Percentiles rank a stretch among this genome's conserved stretches.
Conservation (phyloP, 1,284 basidiomycete species). For the Inonotus obliquus region DNA sequence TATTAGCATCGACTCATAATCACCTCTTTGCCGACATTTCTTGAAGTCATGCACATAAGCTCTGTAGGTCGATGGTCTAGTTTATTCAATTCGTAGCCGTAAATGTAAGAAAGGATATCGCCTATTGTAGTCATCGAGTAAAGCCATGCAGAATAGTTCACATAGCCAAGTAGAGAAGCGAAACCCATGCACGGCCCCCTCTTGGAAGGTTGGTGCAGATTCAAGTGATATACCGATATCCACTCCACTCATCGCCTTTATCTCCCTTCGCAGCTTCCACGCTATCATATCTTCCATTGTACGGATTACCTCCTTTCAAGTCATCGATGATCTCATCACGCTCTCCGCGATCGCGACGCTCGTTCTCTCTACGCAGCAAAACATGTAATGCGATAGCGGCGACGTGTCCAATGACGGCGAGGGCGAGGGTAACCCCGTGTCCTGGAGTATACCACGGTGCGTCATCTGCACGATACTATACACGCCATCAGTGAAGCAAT, state of each 20-base stretch:
- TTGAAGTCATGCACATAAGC: too few species aligned
- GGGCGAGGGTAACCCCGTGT: slow-evolving; percentile 45
- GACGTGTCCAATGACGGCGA: slow-evolving; percentile 42
- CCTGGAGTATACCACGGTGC: slow-evolving; percentile 46
- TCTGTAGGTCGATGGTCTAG: too few species aligned
- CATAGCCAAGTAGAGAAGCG: too few species aligned
- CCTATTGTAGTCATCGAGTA: too few species aligned
- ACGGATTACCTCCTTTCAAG: slow-evolving; percentile 20
- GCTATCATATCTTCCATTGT: slow-evolving; percentile 37
- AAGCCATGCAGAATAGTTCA: too few species aligned
- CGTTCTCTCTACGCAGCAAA: slow-evolving; percentile 39
- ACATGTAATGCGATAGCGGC: slow-evolving; percentile 34
- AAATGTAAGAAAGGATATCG: too few species aligned
- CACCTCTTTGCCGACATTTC: too few species aligned
- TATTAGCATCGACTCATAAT: too few species aligned
- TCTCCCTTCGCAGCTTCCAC: slow-evolving; percentile 48
- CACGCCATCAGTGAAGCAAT: slow-evolving; percentile 20
- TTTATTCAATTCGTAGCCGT: too few species aligned
- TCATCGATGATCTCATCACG: slow-evolving; percentile 43
- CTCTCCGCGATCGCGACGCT: too few species aligned
- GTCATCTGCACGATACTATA: slow-evolving; percentile 33
- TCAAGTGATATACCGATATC: slow-evolving; percentile 44
- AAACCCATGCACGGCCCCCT: too few species aligned
- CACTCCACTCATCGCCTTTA: slow-evolving; percentile 58
- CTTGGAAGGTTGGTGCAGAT: too few species aligned